Conservation (phyloP, 2,329 filamentous ascomycete species). For the Davidsoniella neocaledoniae region DNA sequence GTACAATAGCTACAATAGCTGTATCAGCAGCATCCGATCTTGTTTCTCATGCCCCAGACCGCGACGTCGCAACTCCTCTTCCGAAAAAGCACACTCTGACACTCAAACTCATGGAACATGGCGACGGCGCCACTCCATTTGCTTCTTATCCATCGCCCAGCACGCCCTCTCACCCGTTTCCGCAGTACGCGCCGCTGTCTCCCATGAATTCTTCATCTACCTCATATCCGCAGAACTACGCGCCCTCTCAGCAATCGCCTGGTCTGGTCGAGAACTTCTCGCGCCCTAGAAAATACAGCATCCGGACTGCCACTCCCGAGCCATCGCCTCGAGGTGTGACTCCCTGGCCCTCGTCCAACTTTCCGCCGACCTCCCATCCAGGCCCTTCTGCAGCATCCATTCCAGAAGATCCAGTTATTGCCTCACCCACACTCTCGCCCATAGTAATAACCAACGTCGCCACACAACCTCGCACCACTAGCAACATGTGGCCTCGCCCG, state of each 20-base stretch:
- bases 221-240: neutral
- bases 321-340: constrained; percentile 10
- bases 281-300: constrained; percentile 38
- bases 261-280: constrained; percentile 37
- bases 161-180: constrained; percentile 1
- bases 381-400: neutral
- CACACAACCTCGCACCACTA: neutral
- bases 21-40: neutral
- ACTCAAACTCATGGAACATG: constrained; percentile 4
- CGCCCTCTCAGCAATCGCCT: neutral
- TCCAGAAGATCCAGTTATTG: neutral
- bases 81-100: constrained; percentile 1
- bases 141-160: neutral
- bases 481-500: constrained; percentile 10
- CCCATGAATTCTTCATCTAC: neutral
- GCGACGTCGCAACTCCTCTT: neutral
- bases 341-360: neutral
- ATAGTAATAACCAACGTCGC: neutral
- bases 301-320: constrained; percentile 17
- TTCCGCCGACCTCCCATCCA: neutral
- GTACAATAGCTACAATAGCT: neutral
- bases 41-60: neutral
- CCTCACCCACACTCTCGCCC: neutral
- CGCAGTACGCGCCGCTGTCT: neutral
- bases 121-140: neutral